phyloP scores from a whole-genome alignment of 305 asterid genomes.

The Stenogyne calaminthoides region DNA sequence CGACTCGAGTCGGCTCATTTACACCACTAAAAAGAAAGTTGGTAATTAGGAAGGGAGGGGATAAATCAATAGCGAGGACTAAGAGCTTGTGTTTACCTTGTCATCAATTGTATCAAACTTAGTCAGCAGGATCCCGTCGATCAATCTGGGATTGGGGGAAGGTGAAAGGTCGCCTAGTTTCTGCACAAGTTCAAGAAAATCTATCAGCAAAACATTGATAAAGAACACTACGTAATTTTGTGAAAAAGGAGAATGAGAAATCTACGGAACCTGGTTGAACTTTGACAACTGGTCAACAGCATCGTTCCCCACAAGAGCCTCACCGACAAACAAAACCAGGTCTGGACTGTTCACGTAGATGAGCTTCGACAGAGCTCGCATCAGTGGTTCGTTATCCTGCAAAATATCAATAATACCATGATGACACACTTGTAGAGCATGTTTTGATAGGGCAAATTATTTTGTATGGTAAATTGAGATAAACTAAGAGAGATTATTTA shows the following conservation, averaged over 20 bases:
- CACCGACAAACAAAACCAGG: constrained; percentile 89
- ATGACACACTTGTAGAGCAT: background rate
- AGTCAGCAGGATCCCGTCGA: constrained; percentile 91
- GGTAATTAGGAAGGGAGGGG: background rate
- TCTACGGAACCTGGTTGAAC: constrained; percentile 76
- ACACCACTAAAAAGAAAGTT: too few relatives aligned
- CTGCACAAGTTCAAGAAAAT: constrained; percentile 41
- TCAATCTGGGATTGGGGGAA: constrained; percentile 78
- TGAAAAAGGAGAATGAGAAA: background rate
- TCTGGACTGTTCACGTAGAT: constrained; percentile 84
- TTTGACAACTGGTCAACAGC: constrained; percentile 93
- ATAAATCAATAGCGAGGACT: background rate
- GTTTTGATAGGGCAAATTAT: too few relatives aligned
- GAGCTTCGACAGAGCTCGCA: constrained; percentile 97
- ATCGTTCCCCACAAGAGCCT: constrained; percentile 97
- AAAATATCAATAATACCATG: constrained; percentile 1
- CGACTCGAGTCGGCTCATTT: too few relatives aligned
- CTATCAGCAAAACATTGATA: background rate
- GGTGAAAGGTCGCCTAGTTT: constrained; percentile 92
- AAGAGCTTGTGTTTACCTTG: constrained; percentile 53
- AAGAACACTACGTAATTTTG: background rate
- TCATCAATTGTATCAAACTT: constrained; percentile 98
- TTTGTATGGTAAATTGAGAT: too few relatives aligned
- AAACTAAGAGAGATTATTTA: too few relatives aligned
- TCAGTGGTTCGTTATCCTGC: constrained; percentile 95